Percentiles rank a stretch among this genome's conserved stretches.
phyloP scores from a whole-genome alignment of 2,329 filamentous ascomycete genomes.

The Trichoderma cornu-damae region DNA sequence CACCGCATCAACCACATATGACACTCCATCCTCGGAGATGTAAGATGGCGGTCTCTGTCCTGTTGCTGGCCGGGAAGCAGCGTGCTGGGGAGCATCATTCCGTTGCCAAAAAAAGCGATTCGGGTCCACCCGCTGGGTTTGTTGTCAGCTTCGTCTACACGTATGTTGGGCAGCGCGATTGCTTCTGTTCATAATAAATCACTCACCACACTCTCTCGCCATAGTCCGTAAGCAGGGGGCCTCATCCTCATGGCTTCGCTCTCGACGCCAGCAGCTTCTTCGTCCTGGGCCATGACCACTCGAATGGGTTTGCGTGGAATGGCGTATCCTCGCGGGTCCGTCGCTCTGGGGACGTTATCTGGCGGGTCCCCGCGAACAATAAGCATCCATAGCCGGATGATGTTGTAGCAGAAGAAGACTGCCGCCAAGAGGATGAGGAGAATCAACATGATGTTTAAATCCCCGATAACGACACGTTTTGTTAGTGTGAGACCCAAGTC shows the following conservation, averaged over 20 bases:
- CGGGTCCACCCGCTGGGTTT: constrained; percentile 64
- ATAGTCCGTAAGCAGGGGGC: constrained; percentile 81
- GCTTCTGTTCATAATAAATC: constrained; percentile 36
- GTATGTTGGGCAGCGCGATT: too few species aligned
- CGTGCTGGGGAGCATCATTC: constrained; percentile 40
- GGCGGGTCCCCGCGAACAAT: constrained; percentile 44
- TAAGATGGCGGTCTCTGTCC: constrained; percentile 66
- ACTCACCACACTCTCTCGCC: constrained; percentile 79
- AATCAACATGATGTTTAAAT: constrained; percentile 76
- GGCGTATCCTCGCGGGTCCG: constrained; percentile 59
- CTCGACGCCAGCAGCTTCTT: constrained; percentile 58
- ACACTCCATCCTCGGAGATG: constrained; percentile 66
- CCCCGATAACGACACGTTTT: constrained; percentile 56
- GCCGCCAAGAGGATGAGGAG: constrained; percentile 68
- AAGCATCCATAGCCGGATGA: constrained; percentile 68
- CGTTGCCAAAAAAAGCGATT: constrained; percentile 77
- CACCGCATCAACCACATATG: constrained; percentile 64
- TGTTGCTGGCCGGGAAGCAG: constrained; percentile 24
- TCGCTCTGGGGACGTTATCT: constrained; percentile 34
- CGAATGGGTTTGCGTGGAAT: constrained; percentile 69
- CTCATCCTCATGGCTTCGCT: constrained; percentile 53
- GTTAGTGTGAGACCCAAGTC: constrained; percentile 70
- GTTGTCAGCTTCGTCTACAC: constrained; percentile 2
- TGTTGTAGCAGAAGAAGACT: constrained; percentile 74
- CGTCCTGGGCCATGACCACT: constrained; percentile 68